A percentile compares a stretch with the other conserved stretches of the same genome.
Conservation (phyloP, 1,284 basidiomycete species). For the Ceratobasidium sp. region DNA sequence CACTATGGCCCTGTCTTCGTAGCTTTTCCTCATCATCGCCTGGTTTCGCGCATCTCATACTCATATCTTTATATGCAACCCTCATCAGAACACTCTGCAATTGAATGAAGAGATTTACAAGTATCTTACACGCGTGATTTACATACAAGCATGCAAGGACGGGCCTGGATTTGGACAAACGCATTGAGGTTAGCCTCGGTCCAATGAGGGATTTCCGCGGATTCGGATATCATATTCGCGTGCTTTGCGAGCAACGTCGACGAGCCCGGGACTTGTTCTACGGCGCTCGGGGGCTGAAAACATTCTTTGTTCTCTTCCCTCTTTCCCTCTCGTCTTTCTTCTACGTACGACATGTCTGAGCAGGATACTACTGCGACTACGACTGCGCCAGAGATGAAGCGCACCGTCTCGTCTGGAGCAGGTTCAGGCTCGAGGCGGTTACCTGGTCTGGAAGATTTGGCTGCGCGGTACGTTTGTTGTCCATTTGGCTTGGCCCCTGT, state of each 20-base stretch:
- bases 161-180: neutral
- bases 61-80: conserved; percentile 20
- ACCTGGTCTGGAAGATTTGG: conserved; percentile 32
- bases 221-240: neutral
- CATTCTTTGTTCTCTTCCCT: neutral
- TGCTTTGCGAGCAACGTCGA: neutral
- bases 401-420: conserved; percentile 3
- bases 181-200: neutral
- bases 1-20: neutral
- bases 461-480: conserved; percentile 18
- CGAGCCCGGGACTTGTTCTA: neutral
- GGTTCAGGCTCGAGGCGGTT: conserved; percentile 17
- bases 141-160: neutral
- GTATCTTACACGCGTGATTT: neutral
- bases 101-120: neutral
- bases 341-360: conserved; percentile 5
- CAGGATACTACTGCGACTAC: neutral
- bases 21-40: conserved; percentile 1
- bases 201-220: conserved; percentile 17
- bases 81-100: neutral
- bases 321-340: neutral
- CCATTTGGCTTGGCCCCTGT: neutral
- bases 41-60: neutral
- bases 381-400: conserved; percentile 7
- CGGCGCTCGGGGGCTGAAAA: neutral